Conservation (phyloP, 2,329 filamentous ascomycete species). For the Fusarium sp. region DNA sequence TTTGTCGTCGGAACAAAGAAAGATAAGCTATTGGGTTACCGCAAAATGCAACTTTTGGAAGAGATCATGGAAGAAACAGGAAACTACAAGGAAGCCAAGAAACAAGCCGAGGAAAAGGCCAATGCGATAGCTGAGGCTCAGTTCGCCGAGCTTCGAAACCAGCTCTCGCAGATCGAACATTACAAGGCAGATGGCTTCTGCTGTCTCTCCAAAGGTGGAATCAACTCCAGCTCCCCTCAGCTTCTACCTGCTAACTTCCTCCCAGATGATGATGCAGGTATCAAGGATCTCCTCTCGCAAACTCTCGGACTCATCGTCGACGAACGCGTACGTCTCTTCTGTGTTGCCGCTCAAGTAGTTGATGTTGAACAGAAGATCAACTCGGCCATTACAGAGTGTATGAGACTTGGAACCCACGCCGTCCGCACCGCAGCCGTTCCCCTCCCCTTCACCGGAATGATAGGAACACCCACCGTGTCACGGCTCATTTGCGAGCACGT, state of each 20-base stretch:
- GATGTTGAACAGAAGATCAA: conserved; percentile 48
- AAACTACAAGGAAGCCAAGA: conserved; percentile 42
- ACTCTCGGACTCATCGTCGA: conserved; percentile 45
- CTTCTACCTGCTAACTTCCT: not conserved
- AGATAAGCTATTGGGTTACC: conserved; percentile 41
- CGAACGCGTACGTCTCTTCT: conserved; percentile 48
- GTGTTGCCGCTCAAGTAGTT: conserved; percentile 47
- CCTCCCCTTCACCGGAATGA: conserved; percentile 38
- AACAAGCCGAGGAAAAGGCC: conserved; percentile 36
- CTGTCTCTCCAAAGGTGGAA: conserved; percentile 38
- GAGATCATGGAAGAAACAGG: conserved; percentile 44
- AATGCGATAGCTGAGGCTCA: conserved; percentile 39
- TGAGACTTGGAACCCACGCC: conserved; percentile 45
- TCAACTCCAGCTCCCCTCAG: rapidly evolving
- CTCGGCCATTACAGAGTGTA: conserved; percentile 47
- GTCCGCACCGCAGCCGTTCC: conserved; percentile 45
- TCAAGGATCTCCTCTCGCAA: conserved; percentile 44
- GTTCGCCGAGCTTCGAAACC: conserved; percentile 38
- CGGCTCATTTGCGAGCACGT: conserved; percentile 47
- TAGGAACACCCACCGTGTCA: conserved; percentile 43
- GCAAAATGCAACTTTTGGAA: conserved; percentile 34
- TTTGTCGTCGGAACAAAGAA: conserved; percentile 45
- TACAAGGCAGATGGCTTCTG: conserved; percentile 45
- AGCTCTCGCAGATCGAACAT: conserved; percentile 43
- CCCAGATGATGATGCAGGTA: conserved; percentile 36